A percentile compares a stretch with the other conserved stretches of the same genome.
These are phyloP conservation scores for Suhomyces yuchorum DNA, from an alignment of 1,139 yeast genomes.

Conservation along the genomic window DNA sequence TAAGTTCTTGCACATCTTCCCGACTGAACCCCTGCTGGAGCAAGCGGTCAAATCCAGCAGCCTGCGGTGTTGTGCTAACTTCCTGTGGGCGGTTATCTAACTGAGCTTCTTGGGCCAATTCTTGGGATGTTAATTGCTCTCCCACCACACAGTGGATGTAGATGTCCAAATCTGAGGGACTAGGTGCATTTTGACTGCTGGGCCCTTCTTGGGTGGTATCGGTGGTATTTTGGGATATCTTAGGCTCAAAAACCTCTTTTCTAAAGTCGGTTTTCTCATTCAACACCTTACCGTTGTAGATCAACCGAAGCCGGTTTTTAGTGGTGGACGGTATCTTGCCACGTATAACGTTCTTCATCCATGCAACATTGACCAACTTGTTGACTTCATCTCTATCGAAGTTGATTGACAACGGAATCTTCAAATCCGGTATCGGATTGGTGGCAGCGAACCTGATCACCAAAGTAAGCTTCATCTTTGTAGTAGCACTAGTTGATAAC, in stretches of 20 bases:
- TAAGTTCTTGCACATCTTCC: slow-evolving; percentile 69
- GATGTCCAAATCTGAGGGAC: slow-evolving; percentile 23
- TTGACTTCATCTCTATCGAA: slow-evolving; percentile 38
- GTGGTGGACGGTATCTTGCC: slow-evolving; percentile 26
- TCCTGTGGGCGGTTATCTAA: slow-evolving; percentile 55
- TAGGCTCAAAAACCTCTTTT: slow-evolving; percentile 47
- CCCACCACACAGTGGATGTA: slow-evolving; percentile 85
- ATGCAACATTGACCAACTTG: slow-evolving; percentile 31
- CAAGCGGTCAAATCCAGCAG: slow-evolving; percentile 82
- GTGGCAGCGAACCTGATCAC: slow-evolving; percentile 37
- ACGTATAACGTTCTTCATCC: slow-evolving; percentile 36
- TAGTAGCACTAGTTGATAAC: not conserved
- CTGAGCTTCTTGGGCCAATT: slow-evolving; percentile 63
- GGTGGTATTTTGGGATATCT: slow-evolving; percentile 12
- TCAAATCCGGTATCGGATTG: slow-evolving; percentile 30
- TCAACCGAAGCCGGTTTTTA: slow-evolving; percentile 63
- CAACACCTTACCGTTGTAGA: slow-evolving; percentile 73
- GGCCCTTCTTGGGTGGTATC: not conserved
- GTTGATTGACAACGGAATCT: slow-evolving; percentile 33
- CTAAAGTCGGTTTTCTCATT: slow-evolving; percentile 59
- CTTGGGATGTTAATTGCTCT: slow-evolving; percentile 59
- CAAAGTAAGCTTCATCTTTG: slow-evolving; percentile 23
- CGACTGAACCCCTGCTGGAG: slow-evolving; percentile 81
- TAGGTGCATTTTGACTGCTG: not conserved
- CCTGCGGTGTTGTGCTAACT: slow-evolving; percentile 64